phyloP scores from a whole-genome alignment of 2,329 filamentous ascomycete genomes.

The Pseudogymnoascus sp. region DNA sequence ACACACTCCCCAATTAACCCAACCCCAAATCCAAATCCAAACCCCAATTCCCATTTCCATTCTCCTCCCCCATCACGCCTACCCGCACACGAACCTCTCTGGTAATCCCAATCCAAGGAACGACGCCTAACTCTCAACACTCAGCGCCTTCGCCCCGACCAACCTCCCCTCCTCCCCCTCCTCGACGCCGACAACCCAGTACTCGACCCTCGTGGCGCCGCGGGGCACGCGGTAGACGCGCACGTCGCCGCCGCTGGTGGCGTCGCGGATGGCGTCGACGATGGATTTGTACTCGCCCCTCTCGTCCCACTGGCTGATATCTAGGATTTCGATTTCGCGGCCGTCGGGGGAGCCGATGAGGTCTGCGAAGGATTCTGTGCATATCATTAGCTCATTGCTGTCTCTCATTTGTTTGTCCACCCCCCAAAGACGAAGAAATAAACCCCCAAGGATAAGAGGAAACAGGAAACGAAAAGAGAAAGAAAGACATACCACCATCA shows the following conservation, averaged over 20 bases:
- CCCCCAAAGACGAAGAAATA: no score
- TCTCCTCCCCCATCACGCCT: not conserved
- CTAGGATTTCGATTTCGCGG: constrained; percentile 56
- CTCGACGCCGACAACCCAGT: constrained; percentile 67
- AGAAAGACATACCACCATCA: constrained; percentile 47
- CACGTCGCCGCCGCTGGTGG: constrained; percentile 55
- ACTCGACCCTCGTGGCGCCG: constrained; percentile 60
- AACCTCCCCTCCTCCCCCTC: constrained; percentile 50
- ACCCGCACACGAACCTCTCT: not conserved
- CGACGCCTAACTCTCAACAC: constrained; percentile 50
- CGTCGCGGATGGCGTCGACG: constrained; percentile 59
- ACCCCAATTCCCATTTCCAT: not conserved
- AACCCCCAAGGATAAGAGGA: not conserved
- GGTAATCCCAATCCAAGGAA: no score
- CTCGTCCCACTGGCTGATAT: constrained; percentile 65
- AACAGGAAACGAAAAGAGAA: constrained; percentile 11
- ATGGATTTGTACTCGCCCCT: constrained; percentile 61
- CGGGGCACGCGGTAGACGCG: constrained; percentile 65
- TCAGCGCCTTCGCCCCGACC: constrained; percentile 70
- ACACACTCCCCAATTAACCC: not conserved
- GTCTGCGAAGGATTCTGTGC: constrained; percentile 58
- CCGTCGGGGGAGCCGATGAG: constrained; percentile 51
- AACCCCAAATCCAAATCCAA: not conserved
- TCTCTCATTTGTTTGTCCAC: no score
- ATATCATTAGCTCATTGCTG: no score